A percentile compares a stretch with the other conserved stretches of the same genome.
These are phyloP conservation scores for Colletotrichum camelliae DNA, from an alignment of 2,329 filamentous ascomycete species.

Conservation along the genomic window DNA sequence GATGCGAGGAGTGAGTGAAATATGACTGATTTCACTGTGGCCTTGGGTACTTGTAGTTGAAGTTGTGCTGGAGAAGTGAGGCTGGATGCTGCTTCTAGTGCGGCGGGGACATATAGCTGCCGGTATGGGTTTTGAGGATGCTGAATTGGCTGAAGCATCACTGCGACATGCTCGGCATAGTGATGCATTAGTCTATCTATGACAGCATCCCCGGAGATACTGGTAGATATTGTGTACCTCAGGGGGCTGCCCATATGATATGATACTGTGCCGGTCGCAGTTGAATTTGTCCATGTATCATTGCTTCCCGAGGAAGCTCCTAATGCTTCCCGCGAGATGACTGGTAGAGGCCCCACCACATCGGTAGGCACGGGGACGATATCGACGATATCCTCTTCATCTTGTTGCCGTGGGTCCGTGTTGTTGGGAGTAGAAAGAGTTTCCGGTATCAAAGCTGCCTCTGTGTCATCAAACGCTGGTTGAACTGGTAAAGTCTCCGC, in stretches of 20 bases:
- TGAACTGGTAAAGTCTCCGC: neutral
- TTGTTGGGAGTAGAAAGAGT: neutral
- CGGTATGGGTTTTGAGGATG: neutral
- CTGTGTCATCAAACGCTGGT: neutral
- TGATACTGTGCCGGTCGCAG: neutral
- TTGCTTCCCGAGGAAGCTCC: neutral
- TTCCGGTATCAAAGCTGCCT: neutral
- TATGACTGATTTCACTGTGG: neutral
- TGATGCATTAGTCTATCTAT: neutral
- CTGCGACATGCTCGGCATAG: neutral
- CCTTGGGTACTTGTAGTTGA: neutral
- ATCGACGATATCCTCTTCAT: neutral
- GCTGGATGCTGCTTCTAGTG: neutral
- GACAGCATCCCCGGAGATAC: neutral
- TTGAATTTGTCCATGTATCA: neutral
- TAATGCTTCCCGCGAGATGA: neutral
- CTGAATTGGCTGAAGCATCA: neutral
- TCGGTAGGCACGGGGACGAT: neutral
- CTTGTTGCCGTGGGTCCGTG: neutral
- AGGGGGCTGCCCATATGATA: neutral
- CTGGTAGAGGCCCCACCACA: neutral
- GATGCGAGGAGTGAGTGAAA: neutral
- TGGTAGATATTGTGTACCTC: neutral
- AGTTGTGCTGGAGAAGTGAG: neutral
- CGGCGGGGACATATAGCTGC: neutral